Conservation (phyloP, 2,329 filamentous ascomycete genomes). For the Microascus cirrosus region DNA sequence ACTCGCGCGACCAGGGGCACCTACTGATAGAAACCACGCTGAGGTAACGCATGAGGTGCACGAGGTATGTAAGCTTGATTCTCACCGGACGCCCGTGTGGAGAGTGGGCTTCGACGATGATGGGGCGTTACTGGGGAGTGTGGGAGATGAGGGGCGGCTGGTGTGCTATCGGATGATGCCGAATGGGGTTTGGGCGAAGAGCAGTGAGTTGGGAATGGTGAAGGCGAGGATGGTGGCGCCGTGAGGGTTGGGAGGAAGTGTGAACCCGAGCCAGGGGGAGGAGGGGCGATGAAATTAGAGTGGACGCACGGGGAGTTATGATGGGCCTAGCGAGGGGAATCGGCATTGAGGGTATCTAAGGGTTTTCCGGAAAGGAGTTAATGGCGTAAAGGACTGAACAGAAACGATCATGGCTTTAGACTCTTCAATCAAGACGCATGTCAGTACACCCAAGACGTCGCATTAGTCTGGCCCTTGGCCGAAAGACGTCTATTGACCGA, state of each 20-base stretch:
- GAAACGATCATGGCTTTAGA: too few relatives aligned
- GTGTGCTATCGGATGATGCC: constrained; percentile 51
- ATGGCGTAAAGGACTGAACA: too few relatives aligned
- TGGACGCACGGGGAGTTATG: background rate
- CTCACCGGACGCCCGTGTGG: constrained; percentile 63
- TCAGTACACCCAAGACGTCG: too few relatives aligned
- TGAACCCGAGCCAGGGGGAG: too few relatives aligned
- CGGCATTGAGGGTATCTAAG: too few relatives aligned
- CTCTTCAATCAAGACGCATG: too few relatives aligned
- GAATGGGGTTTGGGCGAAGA: constrained; percentile 47
- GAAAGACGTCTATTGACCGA: background rate
- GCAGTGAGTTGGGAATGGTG: constrained; percentile 46
- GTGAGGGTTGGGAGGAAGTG: background rate
- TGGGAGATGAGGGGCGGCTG: constrained; percentile 63
- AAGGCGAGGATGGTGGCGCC: constrained; percentile 41
- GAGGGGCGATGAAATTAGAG: background rate
- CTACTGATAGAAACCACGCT: background rate
- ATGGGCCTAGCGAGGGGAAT: too few relatives aligned
- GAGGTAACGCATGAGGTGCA: constrained; percentile 47
- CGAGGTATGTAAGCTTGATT: constrained; percentile 56
- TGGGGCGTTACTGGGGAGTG: constrained; percentile 63
- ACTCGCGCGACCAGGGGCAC: constrained; percentile 5
- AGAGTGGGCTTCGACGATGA: constrained; percentile 58
- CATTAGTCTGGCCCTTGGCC: background rate
- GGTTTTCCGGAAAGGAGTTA: too few relatives aligned